Percentiles rank a stretch among this genome's conserved stretches.
These are phyloP conservation scores for Thozetella sp. DNA, from an alignment of 495 filamentous ascomycete genomes.

Conservation along the genomic window DNA sequence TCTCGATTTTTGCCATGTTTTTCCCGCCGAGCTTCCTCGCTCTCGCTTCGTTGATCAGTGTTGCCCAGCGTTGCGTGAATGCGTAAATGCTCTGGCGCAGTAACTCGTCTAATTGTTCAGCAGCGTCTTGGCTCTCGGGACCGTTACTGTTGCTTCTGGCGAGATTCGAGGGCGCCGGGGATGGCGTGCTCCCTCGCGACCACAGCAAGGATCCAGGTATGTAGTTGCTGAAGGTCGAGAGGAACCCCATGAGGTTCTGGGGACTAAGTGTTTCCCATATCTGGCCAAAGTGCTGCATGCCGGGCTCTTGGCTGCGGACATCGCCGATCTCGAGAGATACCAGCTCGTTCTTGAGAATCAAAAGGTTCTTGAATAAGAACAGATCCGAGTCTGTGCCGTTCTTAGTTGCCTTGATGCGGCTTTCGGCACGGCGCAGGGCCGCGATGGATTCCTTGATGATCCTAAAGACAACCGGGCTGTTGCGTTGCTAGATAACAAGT, in stretches of 20 bases:
- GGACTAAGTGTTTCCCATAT: conserved; percentile 72
- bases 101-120: conserved; percentile 79
- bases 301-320: conserved; percentile 65
- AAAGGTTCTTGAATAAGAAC: conserved; percentile 89
- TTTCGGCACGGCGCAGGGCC: conserved; percentile 53
- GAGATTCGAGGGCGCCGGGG: conserved; percentile 13
- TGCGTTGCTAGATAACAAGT: conserved; percentile 48
- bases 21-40: conserved; percentile 32
- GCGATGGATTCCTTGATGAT: conserved; percentile 47
- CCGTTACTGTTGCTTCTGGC: conserved; percentile 5
- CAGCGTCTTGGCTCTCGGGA: conserved; percentile 56
- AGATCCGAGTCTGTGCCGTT: conserved; percentile 68
- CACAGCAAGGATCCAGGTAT: conserved; percentile 37
- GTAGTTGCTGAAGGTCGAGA: conserved; percentile 38
- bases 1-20: conserved; percentile 39
- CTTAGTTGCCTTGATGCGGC: conserved; percentile 39
- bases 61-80: conserved; percentile 68
- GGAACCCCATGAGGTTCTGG: conserved; percentile 40
- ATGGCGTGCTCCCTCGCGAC: conserved; percentile 22
- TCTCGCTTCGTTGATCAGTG: conserved; percentile 34
- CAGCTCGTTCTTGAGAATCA: conserved; percentile 89
- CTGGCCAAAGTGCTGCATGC: conserved; percentile 68
- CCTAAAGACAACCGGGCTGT: conserved; percentile 48
- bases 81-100: conserved; percentile 78
- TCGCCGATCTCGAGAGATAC: conserved; percentile 93